phyloP scores from a whole-genome alignment of 2,329 filamentous ascomycete genomes.

The Calonectria honghensis region DNA sequence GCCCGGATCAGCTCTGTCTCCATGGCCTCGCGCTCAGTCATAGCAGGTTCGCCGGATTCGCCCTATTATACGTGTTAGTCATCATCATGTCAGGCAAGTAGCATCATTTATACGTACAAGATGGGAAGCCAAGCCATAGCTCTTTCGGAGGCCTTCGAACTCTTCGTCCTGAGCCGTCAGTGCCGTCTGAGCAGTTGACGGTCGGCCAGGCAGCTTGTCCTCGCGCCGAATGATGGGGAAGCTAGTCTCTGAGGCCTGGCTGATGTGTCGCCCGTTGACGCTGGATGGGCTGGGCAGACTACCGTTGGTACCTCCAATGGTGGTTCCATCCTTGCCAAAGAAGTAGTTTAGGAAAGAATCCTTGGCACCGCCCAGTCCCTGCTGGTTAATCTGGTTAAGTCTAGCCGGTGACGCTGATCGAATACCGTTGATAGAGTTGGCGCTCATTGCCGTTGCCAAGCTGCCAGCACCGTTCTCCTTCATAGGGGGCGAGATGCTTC shows the following conservation, averaged over 20 bases:
- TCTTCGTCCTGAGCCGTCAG: constrained; percentile 61
- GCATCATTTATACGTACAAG: constrained; percentile 71
- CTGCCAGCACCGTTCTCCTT: constrained; percentile 78
- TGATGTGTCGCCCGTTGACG: constrained; percentile 78
- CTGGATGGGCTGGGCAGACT: constrained; percentile 60
- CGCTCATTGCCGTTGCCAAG: constrained; percentile 75
- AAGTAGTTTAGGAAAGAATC: constrained; percentile 99
- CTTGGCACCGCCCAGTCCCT: constrained; percentile 77
- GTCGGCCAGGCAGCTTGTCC: constrained; percentile 73
- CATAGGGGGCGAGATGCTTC: constrained; percentile 90
- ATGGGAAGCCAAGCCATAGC: constrained; percentile 68
- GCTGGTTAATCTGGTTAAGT: constrained; percentile 77
- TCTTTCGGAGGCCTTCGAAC: constrained; percentile 64
- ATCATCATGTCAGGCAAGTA: constrained; percentile 40
- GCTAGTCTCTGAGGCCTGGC: constrained; percentile 85
- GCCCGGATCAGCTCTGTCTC: constrained; percentile 98
- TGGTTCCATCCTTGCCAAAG: constrained; percentile 92
- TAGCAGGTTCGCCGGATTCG: constrained; percentile 83
- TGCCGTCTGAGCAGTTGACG: constrained; percentile 58
- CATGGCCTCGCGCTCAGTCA: constrained; percentile 96
- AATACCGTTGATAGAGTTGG: constrained; percentile 70
- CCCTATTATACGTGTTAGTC: constrained; percentile 63
- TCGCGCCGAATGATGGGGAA: constrained; percentile 88
- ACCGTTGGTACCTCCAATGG: constrained; percentile 50
- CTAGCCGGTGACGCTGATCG: constrained; percentile 66